Conservation (phyloP, 108 stramenopile genomes). For the Seminavis robusta region DNA sequence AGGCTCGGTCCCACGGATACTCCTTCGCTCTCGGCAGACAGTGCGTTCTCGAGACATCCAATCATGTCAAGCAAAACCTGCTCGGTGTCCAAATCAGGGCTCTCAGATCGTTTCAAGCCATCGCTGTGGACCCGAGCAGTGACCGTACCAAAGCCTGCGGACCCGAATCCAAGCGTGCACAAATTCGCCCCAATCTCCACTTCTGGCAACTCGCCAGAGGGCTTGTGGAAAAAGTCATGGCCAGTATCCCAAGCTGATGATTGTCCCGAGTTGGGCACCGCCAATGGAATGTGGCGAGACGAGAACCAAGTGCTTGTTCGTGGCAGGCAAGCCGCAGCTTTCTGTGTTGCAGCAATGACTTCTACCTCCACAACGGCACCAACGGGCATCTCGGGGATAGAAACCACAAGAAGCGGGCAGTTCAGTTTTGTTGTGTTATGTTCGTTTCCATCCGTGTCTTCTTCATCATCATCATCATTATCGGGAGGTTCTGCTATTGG, state of each 20-base stretch:
- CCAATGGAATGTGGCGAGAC: too few species aligned
- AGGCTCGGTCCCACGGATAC: too few species aligned
- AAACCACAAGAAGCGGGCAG: conserved; percentile 65
- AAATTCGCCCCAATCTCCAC: conserved; percentile 20
- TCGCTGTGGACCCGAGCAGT: conserved; percentile 19
- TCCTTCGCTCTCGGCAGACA: too few species aligned
- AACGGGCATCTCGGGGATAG: conserved; percentile 77
- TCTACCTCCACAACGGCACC: conserved; percentile 78
- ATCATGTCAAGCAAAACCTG: conserved; percentile 47
- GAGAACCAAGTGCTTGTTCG: neutral
- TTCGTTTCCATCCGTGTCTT: conserved; percentile 30
- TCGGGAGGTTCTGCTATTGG: conserved; percentile 14
- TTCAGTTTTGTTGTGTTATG: conserved; percentile 1
- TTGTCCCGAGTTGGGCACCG: neutral
- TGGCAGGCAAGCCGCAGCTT: conserved; percentile 41
- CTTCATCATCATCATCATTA: conserved; percentile 65
- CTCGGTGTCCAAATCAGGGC: conserved; percentile 19
- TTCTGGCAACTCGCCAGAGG: neutral
- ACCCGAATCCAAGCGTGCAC: conserved; percentile 38
- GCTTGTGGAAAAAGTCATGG: conserved; percentile 20
- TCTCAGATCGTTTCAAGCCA: neutral
- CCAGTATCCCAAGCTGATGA: conserved; percentile 54
- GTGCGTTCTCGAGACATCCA: conserved; percentile 7
- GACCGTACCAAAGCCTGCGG: conserved; percentile 40
- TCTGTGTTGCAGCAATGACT: conserved; percentile 52